Base-by-base conservation (phyloP, 305 asterid species). In the Nicotiana rustica region DNA sequence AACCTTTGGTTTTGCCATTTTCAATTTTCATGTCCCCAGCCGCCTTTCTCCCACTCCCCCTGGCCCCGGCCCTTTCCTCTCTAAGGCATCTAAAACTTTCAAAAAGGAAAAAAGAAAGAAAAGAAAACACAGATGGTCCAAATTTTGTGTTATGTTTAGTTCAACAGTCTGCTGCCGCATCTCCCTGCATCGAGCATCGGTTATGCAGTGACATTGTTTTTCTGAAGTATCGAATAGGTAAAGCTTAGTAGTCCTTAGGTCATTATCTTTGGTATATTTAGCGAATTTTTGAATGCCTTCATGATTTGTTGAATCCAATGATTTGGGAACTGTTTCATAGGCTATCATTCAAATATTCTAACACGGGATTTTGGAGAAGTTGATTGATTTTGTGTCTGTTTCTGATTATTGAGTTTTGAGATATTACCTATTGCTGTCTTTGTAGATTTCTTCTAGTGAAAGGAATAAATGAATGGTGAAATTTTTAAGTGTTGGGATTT, bases 401-500 rank as follows among this genome's bases (percentile, higher is more conserved):
- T 15, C 65, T 15, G 66, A 75, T 29, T 55, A 29, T 52, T 75
- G 47, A 52, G 66, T 75, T 75, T 17, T 75, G 66, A 8, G 10
- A 55, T 29, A 29, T 75, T 75, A 6, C 65, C 35, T 15, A 75
- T 31, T 55, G 66, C 5, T 55, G 47, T 55, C 49, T 29, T 52
- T 75, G 49, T 29, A 52, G 80, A 25, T 76, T 76, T 76, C 31
- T 76, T 55, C 29, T 29, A 52, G 47, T 9, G 66, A 55, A 29
- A 55, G 66, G 17, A 75, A 8, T 76, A 76, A 76, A 75, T 15
- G 65, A 75, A 75, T 75, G 65, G 29, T 14, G 10, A 75, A 52
- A 7, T 0, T 52, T 75, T 7, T 75, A 0, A 52, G 14, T 52
- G 59, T 52, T 13, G 3, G 59, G 59, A 13, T 52, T 13, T 52